Evolutionary conservation across 495 filamentous ascomycete species (phyloP), one percentile per base, ranked within the genome.

Genomic region (Chaetomidium leptoderma): DNA sequence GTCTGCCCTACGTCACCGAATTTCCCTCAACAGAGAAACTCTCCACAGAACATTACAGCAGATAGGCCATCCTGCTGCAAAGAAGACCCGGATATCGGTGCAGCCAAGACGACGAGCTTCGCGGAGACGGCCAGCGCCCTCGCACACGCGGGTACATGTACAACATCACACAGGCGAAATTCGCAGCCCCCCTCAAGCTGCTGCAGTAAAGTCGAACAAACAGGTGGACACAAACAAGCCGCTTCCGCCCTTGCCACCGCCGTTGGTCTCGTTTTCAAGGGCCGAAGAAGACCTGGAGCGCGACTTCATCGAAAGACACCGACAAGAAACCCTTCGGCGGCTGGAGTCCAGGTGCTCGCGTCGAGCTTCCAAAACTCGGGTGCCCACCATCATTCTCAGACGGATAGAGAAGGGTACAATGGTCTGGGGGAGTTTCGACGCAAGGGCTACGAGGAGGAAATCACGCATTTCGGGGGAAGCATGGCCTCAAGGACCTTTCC

Each of bases 21-120:
- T 56, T 1, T 56, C 53, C 16, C 53, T 56, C 30, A 56, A 56
- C 43, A 46, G 10, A 30, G 21, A 45, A 16, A 48, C 53, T 3
- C 43, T 56, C 23, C 24, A 26, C 16, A 26, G 24, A 2, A 29
- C 32, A 11, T n/a, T 55, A 6, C 19, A 44, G 39, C 52, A 5
- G 1, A 35, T 26, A 10, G 27, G 52, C 3, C 30, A 45, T 14
- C 52, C 40, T 4, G 26, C 39, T 6, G 11, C 36, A 7, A 10
- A 35, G 13, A 13, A 37, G 3, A 6, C 6, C n/a, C 26, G 19
- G 16, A 23, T 23, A 3, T 17, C 32, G 2, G 6, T 16, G 13
- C 30, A 19, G 13, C 4, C 27, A 16, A 14, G 9, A 19, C 49
- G 1, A 29, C 49, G 14, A 17, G 1, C 19, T 27, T 6, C 13